Percentiles rank a stretch among this genome's conserved stretches.
phyloP scores from a whole-genome alignment of 2,329 filamentous ascomycete species.

The Fusarium marasasianum region DNA sequence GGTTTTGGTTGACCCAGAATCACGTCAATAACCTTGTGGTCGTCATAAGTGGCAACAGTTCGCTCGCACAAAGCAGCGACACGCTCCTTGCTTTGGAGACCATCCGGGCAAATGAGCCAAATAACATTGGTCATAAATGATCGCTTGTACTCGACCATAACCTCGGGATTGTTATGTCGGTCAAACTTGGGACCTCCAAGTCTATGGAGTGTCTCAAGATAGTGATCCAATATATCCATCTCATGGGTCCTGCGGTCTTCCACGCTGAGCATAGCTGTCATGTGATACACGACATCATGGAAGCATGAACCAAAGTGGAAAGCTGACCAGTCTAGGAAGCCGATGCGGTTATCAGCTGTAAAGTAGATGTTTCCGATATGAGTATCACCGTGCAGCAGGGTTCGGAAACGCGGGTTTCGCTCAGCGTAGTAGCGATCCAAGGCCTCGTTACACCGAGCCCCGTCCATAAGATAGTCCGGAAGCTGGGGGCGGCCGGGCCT shows the following conservation, averaged over 20 bases:
- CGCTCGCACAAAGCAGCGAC: constrained; percentile 47
- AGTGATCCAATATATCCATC: constrained; percentile 42
- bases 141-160: constrained; percentile 41
- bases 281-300: constrained; percentile 55
- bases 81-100: constrained; percentile 48
- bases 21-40: constrained; percentile 50
- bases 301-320: constrained; percentile 54
- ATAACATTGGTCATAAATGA: constrained; percentile 42
- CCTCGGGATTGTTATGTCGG: constrained; percentile 29
- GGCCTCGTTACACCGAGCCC: constrained; percentile 47
- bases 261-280: constrained; percentile 50
- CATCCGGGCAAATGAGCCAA: constrained; percentile 38
- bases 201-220: constrained; percentile 22
- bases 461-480: constrained; percentile 51
- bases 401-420: constrained; percentile 51
- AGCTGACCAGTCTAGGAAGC: constrained; percentile 55
- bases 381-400: constrained; percentile 55
- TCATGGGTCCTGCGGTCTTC: constrained; percentile 54
- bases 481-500: constrained; percentile 44
- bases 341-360: constrained; percentile 45
- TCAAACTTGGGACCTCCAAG: constrained; percentile 30
- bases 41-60: constrained; percentile 48
- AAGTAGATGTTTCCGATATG: constrained; percentile 57
- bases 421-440: constrained; percentile 49
- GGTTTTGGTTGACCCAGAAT: constrained; percentile 20